A percentile compares a stretch with the other conserved stretches of the same genome.
phyloP scores from a whole-genome alignment of 1,284 basidiomycete genomes.

The Violaceomyces palustris region DNA sequence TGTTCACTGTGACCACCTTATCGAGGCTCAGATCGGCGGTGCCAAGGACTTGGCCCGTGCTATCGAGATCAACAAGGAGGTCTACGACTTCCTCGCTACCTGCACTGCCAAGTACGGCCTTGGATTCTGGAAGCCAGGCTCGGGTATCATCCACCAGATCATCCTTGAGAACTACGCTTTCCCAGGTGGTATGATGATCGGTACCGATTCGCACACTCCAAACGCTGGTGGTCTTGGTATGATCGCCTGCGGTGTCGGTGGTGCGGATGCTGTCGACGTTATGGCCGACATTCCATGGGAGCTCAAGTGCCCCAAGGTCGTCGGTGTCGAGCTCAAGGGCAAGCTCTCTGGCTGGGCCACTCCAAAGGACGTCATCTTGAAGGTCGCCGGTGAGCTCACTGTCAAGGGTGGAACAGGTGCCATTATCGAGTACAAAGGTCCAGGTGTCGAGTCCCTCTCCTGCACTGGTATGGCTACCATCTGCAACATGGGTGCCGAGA shows the following conservation, averaged over 20 bases:
- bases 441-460: constrained; percentile 88
- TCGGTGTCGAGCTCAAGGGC: constrained; percentile 93
- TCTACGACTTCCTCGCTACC: constrained; percentile 98
- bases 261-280: constrained; percentile 97
- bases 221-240: constrained; percentile 99
- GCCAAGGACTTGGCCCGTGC: constrained; percentile 88
- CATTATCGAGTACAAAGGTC: constrained; percentile 53
- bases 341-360: constrained; percentile 95
- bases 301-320: constrained; percentile 97
- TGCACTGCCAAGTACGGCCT: constrained; percentile 98
- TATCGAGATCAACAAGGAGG: constrained; percentile 93
- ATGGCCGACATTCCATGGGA: constrained; percentile 98
- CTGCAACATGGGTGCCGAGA: constrained; percentile 99
- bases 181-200: constrained; percentile 98
- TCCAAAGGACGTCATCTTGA: constrained; percentile 64
- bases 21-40: constrained; percentile 93
- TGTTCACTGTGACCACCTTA: constrained; percentile 94
- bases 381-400: constrained; percentile 52
- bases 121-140: constrained; percentile 98
- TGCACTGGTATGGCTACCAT: constrained; percentile 99
- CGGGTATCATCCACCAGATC: constrained; percentile 66
- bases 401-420: constrained; percentile 53
- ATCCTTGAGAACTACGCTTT: constrained; percentile 98
- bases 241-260: constrained; percentile 98
- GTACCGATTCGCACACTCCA: constrained; percentile 98